phyloP scores from a whole-genome alignment of 108 stramenopile genomes.

The Nitzschia palea region DNA sequence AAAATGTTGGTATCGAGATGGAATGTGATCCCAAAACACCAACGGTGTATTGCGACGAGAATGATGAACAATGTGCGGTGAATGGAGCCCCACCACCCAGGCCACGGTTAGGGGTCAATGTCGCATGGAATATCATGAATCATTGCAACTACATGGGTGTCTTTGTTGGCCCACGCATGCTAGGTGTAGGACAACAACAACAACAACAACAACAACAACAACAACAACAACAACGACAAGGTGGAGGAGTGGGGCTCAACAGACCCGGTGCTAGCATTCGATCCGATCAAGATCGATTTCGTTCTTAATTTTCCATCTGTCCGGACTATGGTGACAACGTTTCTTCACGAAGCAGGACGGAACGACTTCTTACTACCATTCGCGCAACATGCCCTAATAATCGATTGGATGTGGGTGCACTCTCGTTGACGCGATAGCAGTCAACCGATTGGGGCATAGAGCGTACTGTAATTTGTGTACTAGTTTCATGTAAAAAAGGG shows the following conservation, averaged over 20 bases:
- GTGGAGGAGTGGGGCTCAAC: background rate
- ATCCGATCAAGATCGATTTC: constrained; percentile 8
- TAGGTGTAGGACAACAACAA: background rate
- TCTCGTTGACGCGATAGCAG: no score
- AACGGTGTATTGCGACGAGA: constrained; percentile 10
- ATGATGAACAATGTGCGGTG: background rate
- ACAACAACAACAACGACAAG: background rate
- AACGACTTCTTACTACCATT: no score
- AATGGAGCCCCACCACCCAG: background rate
- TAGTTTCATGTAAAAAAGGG: no score
- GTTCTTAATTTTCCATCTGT: background rate
- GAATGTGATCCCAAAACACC: constrained; percentile 50
- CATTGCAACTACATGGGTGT: constrained; percentile 51
- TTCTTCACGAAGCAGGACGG: no score
- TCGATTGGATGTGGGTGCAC: no score
- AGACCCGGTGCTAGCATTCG: background rate
- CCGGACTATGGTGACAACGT: no score
- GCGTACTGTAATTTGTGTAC: no score
- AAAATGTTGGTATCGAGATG: constrained; percentile 48
- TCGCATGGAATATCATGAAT: constrained; percentile 49
- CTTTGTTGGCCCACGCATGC: constrained; percentile 45
- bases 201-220: background rate
- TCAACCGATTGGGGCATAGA: no score
- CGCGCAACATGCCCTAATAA: no score
- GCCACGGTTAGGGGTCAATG: constrained; percentile 2